Evolutionary conservation across 495 filamentous ascomycete genomes (phyloP), one percentile per base, ranked within the genome.

Genomic region (Glutinoglossum americanum): DNA sequence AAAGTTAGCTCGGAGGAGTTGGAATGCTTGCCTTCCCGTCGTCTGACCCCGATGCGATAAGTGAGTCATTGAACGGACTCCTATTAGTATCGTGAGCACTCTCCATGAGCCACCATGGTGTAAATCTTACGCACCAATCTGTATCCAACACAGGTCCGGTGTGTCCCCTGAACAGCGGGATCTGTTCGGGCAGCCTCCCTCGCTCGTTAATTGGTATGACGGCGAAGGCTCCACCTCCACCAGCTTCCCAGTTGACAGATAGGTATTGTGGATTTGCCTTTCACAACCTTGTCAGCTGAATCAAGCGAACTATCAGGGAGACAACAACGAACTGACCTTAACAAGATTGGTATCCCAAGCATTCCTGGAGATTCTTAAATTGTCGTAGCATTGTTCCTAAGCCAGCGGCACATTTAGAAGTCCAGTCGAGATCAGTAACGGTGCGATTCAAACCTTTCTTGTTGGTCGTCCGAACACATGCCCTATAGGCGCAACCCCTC

Each of bases 341-440:
- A 97, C 76, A 56, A 98, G 76, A 71, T 98, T 98, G 68, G 87
- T 95, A 71, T 98, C 92, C 90, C 92, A 98, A 56, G 93, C 90
- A 80, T 98, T 98, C 69, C 80, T 82, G 60, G 90, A 95, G 69
- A 98, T 84, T 60, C 80, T 78, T 63, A 97, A 76, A 68, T 97
- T 97, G 73, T 98, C 93, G 70, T 95, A 97, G 75, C 88, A 95
- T 85, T 83, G 80, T 66, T 87, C 83, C 79, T 85, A 55, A 19
- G 57, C 32, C 44, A 33, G 30, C 25, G 11, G 25, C 23, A 41
- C 7, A 11, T 9, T 59, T 25, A 56, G 49, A 21, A 44, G 27
- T 11, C 51, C 30, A 17, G 9, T 45, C 6, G 7, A 23, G 26
- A 30, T 9, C 15, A 21, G 26, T 8, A 44, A 13, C n/a, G 15